Evolutionary conservation across 176 grass and related monocot genomes (phyloP), one percentile per base, ranked within the genome.

Genomic region (Poa annua): DNA sequence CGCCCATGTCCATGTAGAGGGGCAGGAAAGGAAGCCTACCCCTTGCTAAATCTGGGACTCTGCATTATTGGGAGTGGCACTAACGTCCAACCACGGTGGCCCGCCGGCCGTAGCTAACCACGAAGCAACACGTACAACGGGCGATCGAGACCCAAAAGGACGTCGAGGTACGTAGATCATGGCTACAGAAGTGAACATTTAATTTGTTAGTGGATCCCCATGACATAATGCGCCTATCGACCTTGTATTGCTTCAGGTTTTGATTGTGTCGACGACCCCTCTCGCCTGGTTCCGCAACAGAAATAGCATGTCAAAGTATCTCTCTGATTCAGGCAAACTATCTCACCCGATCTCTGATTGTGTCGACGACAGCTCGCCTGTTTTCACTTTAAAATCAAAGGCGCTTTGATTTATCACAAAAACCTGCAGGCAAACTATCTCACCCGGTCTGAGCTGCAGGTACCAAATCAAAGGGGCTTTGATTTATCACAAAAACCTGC

Each of bases 181-280:
- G 68, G 41, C 41, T 71, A 71, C 68, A 72, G 68, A 71, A 14
- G 68, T 71, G 21, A 48, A 72, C 13, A 72, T 21, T 72, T n/a
- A n/a, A n/a, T n/a, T 48, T 13, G 69, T 3, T 47, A 45, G 42
- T 48, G 68, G 59, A 63, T 12, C 14, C 4, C 60, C 60, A 63
- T 63, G 61, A 3, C 6, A 64, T 64, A 6, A 64, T 33, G 5
- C 25, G 61, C 14, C 16, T 2, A 63, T 63, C 33, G 60, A 62
- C 60, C 60, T 33, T n/a, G 15, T 7, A 2, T 33, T 32, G 26
- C 0, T 33, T 64, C 6, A 64, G 13, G 61, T 33, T 32, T 64
- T 7, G 13, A 60, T 16, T 64, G 61, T 33, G 61, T 33, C 61
- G 26, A 5, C 12, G 26, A 64, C 25, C 61, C 35, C 35, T 6